phyloP scores from a whole-genome alignment of 73 alveolate species.

The Paramecium octaurelia region DNA sequence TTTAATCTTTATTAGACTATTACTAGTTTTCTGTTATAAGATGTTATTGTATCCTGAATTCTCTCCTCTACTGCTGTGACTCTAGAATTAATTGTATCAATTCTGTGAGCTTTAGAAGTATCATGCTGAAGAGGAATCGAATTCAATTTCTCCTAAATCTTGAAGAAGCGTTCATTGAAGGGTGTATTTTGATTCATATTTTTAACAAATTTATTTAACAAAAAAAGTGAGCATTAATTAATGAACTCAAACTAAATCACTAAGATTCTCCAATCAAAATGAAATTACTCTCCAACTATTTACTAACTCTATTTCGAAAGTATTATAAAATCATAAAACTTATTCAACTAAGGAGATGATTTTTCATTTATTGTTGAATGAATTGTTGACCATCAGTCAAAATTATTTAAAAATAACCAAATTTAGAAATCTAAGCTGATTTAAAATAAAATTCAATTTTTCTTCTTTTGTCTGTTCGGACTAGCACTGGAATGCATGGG shows the following conservation, averaged over 20 bases:
- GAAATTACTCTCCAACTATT: slow-evolving; percentile 64
- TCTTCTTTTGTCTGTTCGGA: background rate
- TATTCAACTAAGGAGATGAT: slow-evolving; percentile 69
- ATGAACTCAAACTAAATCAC: background rate
- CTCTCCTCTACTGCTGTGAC: slow-evolving; percentile 54
- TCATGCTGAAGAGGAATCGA: slow-evolving; percentile 52
- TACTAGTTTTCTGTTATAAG: slow-evolving; percentile 42
- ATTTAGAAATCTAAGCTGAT: background rate
- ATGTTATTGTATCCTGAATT: slow-evolving; percentile 42
- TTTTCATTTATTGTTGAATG: too few species aligned
- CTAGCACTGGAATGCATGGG: background rate
- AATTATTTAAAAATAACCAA: background rate
- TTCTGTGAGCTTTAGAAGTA: slow-evolving; percentile 56
- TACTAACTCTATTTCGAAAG: background rate
- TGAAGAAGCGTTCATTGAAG: slow-evolving; percentile 58
- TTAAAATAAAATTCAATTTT: background rate
- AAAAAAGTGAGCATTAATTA: background rate
- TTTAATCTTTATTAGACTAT: background rate
- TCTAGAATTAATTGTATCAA: slow-evolving; percentile 42
- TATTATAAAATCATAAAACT: slow-evolving; percentile 49
- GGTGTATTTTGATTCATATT: slow-evolving; percentile 57
- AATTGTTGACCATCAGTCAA: background rate
- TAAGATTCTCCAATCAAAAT: slow-evolving; percentile 66
- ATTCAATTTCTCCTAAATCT: slow-evolving; percentile 51
- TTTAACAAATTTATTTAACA: background rate